Conservation (phyloP, 176 grass and related monocot species). For the Olyra latifolia region DNA sequence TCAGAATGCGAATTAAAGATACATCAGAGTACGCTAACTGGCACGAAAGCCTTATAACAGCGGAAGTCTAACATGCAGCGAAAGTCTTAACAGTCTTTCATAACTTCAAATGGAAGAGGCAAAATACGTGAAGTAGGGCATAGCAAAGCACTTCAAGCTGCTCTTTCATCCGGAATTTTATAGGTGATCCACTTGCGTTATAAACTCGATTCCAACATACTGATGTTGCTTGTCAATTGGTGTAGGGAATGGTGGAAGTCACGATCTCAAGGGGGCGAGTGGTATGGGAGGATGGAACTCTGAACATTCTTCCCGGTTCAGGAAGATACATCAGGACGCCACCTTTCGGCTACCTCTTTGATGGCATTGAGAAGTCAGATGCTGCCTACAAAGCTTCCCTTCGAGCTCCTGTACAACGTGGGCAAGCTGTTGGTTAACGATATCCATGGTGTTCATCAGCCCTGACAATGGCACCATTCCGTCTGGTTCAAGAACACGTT, state of each 20-base stretch:
- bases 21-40: no score
- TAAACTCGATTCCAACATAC: neutral
- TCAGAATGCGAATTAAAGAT: no score
- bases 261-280: slow-evolving; percentile 87
- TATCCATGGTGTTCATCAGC: neutral
- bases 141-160: slow-evolving; percentile 75
- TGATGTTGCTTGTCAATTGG: neutral
- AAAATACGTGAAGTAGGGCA: slow-evolving; percentile 86
- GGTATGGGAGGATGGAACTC: no score
- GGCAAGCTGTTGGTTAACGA: slow-evolving; percentile 38
- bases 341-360: no score
- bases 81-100: no score
- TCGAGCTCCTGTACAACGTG: slow-evolving; percentile 62
- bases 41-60: no score
- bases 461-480: neutral
- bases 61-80: no score
- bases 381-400: slow-evolving; percentile 73
- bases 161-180: slow-evolving; percentile 85
- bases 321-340: no score
- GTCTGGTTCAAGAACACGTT: slow-evolving; percentile 25
- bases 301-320: no score
- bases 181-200: slow-evolving; percentile 45
- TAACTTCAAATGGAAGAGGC: no score
- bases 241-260: slow-evolving; percentile 87
- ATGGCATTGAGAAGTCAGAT: no score